Evolutionary conservation across 2,329 filamentous ascomycete genomes (phyloP).

Genomic region (Monosporascus sp.): DNA sequence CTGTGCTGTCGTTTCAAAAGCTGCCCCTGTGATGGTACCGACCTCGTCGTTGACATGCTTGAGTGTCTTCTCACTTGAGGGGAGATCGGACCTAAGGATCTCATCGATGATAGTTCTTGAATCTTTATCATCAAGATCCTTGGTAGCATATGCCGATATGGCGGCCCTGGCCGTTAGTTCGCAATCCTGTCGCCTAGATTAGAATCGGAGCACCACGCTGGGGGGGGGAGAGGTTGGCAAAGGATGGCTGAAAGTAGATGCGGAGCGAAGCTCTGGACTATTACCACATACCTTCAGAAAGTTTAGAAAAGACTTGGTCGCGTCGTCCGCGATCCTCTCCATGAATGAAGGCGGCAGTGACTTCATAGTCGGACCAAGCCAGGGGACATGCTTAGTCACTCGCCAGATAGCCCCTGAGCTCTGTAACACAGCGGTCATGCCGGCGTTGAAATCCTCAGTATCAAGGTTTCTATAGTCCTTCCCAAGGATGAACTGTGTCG

Average conservation of each 20-base stretch:
- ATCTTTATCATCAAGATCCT: no score
- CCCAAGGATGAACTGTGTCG: slow-evolving; percentile 5
- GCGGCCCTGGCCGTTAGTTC: no score
- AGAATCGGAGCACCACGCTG: no score
- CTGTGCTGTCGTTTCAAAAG: background rate
- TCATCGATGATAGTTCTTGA: no score
- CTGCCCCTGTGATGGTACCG: background rate
- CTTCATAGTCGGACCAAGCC: slow-evolving; percentile 1
- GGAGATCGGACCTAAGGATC: background rate
- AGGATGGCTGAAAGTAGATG: no score
- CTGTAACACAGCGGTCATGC: background rate
- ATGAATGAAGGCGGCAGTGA: background rate
- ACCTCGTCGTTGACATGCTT: background rate
- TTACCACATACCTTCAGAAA: no score
- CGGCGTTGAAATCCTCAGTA: slow-evolving; percentile 3
- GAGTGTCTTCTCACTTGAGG: background rate
- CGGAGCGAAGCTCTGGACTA: no score
- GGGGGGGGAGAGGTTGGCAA: no score
- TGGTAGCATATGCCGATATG: no score
- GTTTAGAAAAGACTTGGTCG: no score
- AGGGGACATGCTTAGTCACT: slow-evolving; percentile 3
- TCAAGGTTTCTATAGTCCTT: slow-evolving; percentile 6
- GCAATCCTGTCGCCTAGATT: no score
- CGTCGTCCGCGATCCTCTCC: background rate
- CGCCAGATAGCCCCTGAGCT: background rate